Conservation (phyloP, 1,139 yeast genomes). For the Diutina sp. region DNA sequence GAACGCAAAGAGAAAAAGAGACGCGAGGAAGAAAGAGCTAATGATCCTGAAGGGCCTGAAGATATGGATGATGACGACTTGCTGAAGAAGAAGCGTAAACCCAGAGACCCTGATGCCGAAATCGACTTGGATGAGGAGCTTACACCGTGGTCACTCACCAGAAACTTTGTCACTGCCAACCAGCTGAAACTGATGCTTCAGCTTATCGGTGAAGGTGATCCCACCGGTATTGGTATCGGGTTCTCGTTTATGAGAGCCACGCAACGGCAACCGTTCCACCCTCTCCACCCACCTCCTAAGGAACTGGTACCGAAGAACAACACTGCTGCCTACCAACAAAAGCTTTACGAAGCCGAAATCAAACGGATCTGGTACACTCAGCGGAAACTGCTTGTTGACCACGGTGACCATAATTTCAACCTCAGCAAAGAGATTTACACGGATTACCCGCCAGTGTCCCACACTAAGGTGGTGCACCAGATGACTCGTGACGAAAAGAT, state of each 20-base stretch:
- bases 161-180: constrained; percentile 85
- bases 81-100: constrained; percentile 11
- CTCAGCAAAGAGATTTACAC: constrained; percentile 15
- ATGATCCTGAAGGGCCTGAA: constrained; percentile 22
- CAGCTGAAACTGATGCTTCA: constrained; percentile 97
- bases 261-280: constrained; percentile 87
- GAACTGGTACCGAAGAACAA: constrained; percentile 33
- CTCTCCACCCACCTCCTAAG: constrained; percentile 35
- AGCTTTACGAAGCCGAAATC: constrained; percentile 85
- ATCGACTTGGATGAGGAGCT: constrained; percentile 68
- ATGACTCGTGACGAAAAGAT: constrained; percentile 11
- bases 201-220: constrained; percentile 94
- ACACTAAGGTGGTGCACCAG: constrained; percentile 17
- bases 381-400: constrained; percentile 42
- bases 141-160: constrained; percentile 87
- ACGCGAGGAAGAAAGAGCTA: constrained; percentile 12
- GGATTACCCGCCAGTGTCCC: constrained; percentile 28
- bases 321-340: constrained; percentile 71
- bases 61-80: constrained; percentile 11
- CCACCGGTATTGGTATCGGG: constrained; percentile 84
- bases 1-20: constrained; percentile 13
- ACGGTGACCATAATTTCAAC: constrained; percentile 17
- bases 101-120: constrained; percentile 16
- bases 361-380: constrained; percentile 87
- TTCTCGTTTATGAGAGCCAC: constrained; percentile 85